Evolutionary conservation across 2,329 filamentous ascomycete species (phyloP).

Genomic region (Ceratocystis alfenasii): DNA sequence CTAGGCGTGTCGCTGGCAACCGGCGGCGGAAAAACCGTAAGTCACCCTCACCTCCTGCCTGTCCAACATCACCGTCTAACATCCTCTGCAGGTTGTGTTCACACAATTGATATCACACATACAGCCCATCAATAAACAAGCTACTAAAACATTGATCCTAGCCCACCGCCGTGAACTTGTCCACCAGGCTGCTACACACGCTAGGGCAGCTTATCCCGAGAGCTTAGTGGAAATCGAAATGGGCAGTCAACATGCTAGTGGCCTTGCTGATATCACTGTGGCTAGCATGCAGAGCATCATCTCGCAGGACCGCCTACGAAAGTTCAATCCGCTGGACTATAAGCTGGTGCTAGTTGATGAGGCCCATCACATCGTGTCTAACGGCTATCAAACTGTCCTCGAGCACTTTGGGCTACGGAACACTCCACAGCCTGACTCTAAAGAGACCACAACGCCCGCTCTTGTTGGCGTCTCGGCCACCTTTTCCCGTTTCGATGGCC

Average conservation of each 20-base stretch:
- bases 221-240: conserved; percentile 85
- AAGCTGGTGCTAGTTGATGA: conserved; percentile 93
- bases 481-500: conserved; percentile 66
- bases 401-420: conserved; percentile 61
- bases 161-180: conserved; percentile 89
- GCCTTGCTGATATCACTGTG: conserved; percentile 79
- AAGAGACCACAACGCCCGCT: conserved; percentile 35
- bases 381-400: conserved; percentile 62
- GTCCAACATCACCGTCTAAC: conserved; percentile 2
- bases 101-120: conserved; percentile 84
- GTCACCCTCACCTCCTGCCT: neutral
- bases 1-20: conserved; percentile 79
- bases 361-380: conserved; percentile 88
- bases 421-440: conserved; percentile 35
- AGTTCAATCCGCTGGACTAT: conserved; percentile 68
- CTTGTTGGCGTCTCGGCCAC: conserved; percentile 85
- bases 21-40: conserved; percentile 75
- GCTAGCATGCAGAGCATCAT: conserved; percentile 79
- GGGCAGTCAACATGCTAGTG: conserved; percentile 64
- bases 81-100: conserved; percentile 62
- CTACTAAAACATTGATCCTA: conserved; percentile 73
- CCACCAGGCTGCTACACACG: conserved; percentile 84
- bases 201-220: conserved; percentile 63
- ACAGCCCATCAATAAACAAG: conserved; percentile 40
- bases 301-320: conserved; percentile 62